These are phyloP conservation scores for Backusella australiensis DNA, from an alignment of 192 early-diverging fungal genomes.

Conservation along the genomic window DNA sequence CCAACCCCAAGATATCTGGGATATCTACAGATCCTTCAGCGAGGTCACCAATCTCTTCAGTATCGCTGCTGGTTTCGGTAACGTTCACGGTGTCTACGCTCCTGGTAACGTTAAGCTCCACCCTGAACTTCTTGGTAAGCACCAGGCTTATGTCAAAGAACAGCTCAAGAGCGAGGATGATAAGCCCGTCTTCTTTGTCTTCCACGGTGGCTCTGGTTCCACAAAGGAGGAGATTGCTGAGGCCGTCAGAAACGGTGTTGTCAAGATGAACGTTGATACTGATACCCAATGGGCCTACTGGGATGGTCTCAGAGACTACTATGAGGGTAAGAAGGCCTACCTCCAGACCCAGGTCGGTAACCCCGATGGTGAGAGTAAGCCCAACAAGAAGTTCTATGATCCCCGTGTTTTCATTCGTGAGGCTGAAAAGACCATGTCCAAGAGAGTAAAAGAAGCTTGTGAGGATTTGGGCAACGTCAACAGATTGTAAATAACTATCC, in stretches of 20 bases:
- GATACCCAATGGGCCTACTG: constrained; percentile 98
- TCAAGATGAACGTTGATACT: constrained; percentile 99
- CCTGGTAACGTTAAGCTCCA: constrained; percentile 94
- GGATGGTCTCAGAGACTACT: constrained; percentile 82
- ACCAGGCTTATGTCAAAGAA: constrained; percentile 79
- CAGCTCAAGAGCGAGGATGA: constrained; percentile 54
- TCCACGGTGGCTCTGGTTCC: constrained; percentile 96
- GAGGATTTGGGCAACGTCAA: constrained; percentile 70
- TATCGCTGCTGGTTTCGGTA: constrained; percentile 71
- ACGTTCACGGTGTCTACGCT: constrained; percentile 79
- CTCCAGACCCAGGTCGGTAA: constrained; percentile 95
- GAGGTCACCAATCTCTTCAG: constrained; percentile 87
- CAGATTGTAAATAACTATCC: constrained; percentile 47
- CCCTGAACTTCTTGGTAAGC: constrained; percentile 89
- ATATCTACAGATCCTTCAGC: constrained; percentile 88
- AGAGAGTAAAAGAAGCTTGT: constrained; percentile 77
- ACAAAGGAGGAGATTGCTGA: constrained; percentile 32
- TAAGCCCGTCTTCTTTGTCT: constrained; percentile 94
- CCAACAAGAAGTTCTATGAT: constrained; percentile 99
- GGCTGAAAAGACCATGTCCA: constrained; percentile 81
- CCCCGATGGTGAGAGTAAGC: constrained; percentile 91
- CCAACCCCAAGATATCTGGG: constrained; percentile 93
- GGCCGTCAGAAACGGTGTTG: constrained; percentile 58
- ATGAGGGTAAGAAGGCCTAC: constrained; percentile 85
- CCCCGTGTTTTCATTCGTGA: constrained; percentile 91